phyloP scores from a whole-genome alignment of 2,329 filamentous ascomycete species.

The Xylariales sp. region DNA sequence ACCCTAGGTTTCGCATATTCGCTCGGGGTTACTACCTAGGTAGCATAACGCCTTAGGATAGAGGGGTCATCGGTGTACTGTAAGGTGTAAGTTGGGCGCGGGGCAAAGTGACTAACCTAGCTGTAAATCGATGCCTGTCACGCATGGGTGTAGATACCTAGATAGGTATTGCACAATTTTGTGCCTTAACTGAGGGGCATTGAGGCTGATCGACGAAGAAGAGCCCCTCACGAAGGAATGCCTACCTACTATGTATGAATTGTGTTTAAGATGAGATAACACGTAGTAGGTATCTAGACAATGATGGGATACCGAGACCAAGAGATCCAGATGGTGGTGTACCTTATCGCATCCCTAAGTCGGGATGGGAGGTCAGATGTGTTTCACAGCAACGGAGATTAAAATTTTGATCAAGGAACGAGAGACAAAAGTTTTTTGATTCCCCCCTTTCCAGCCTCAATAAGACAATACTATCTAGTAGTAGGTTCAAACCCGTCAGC shows the following conservation, averaged over 20 bases:
- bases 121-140: too few species aligned
- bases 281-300: too few species aligned
- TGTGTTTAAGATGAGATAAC: neutral
- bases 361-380: neutral
- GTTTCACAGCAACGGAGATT: conserved; percentile 1
- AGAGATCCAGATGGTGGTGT: too few species aligned
- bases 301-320: too few species aligned
- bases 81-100: conserved; percentile 15
- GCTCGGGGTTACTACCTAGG: neutral
- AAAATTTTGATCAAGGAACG: neutral
- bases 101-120: conserved; percentile 18
- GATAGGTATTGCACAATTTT: neutral
- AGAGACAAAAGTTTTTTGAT: neutral
- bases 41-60: neutral
- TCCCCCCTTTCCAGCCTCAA: neutral
- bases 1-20: neutral
- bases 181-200: conserved; percentile 1
- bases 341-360: conserved; percentile 1
- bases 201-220: conserved; percentile 3
- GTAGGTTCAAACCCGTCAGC: conserved; percentile 20
- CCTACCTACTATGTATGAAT: neutral
- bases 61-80: conserved; percentile 18
- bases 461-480: neutral
- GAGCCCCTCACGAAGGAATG: conserved; percentile 1
- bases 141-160: too few species aligned